phyloP scores from a whole-genome alignment of 2,329 filamentous ascomycete species.

The Xylariaceae sp. region DNA sequence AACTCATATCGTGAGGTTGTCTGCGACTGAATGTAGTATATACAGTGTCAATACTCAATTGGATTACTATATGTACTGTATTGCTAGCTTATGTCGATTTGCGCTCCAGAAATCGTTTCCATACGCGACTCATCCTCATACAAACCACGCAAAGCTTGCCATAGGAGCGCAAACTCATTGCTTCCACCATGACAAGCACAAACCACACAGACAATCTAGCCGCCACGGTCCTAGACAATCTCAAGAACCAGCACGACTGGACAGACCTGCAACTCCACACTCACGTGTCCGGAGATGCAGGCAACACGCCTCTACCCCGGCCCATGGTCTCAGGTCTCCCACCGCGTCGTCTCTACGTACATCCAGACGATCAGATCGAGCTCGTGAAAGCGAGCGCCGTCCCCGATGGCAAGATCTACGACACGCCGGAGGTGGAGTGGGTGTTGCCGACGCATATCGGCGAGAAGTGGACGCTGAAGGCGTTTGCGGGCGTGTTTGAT shows the following conservation, averaged over 20 bases:
- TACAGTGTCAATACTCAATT: too few relatives aligned
- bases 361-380: slow-evolving; percentile 76
- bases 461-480: slow-evolving; percentile 65
- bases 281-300: slow-evolving; percentile 28
- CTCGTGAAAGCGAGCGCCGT: slow-evolving; percentile 57
- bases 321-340: slow-evolving; percentile 68
- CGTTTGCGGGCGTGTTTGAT: slow-evolving; percentile 67
- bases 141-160: not conserved
- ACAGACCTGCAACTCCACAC: slow-evolving; percentile 52
- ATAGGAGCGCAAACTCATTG: not conserved
- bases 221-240: slow-evolving; percentile 61
- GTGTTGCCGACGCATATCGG: slow-evolving; percentile 66
- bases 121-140: too few relatives aligned
- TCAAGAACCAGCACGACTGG: slow-evolving; percentile 74
- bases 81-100: too few relatives aligned
- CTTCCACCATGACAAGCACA: slow-evolving; percentile 22
- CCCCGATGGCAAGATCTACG: slow-evolving; percentile 41
- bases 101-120: too few relatives aligned
- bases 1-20: too few relatives aligned
- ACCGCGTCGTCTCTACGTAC: slow-evolving; percentile 67
- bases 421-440: slow-evolving; percentile 63
- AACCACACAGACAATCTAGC: slow-evolving; percentile 41
- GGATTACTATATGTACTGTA: too few relatives aligned
- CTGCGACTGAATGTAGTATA: too few relatives aligned
- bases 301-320: slow-evolving; percentile 41